phyloP scores from a whole-genome alignment of 768 basidiomycete genomes.

The Hemileccinum rubropunctum region DNA sequence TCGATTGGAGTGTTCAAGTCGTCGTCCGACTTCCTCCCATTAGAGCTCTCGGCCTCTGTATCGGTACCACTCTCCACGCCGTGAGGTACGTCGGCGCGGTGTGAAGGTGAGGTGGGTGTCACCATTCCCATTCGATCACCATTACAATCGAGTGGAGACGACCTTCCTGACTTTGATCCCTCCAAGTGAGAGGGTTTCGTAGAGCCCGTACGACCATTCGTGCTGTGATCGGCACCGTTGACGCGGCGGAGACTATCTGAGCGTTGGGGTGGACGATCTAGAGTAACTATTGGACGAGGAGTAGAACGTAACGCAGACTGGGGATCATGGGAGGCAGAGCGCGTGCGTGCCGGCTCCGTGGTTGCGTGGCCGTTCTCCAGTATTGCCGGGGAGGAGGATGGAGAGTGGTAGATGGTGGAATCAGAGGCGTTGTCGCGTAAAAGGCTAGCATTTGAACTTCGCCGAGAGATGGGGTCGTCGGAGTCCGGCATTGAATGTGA shows the following conservation, averaged over 20 bases:
- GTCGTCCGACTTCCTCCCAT: constrained; percentile 32
- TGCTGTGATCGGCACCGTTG: constrained; percentile 9
- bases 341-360: constrained; percentile 41
- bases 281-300: constrained; percentile 29
- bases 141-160: constrained; percentile 21
- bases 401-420: constrained; percentile 32
- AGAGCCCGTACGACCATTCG: constrained; percentile 8
- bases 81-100: constrained; percentile 67
- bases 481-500: background rate
- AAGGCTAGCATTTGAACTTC: constrained; percentile 24
- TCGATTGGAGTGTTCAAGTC: constrained; percentile 18
- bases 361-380: constrained; percentile 33
- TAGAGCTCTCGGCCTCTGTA: constrained; percentile 56
- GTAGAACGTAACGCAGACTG: constrained; percentile 13
- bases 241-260: constrained; percentile 26
- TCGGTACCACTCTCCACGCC: constrained; percentile 74
- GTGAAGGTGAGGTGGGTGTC: constrained; percentile 56
- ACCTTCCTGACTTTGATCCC: constrained; percentile 13
- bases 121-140: constrained; percentile 19
- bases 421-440: constrained; percentile 27
- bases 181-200: constrained; percentile 16
- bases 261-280: constrained; percentile 36
- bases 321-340: constrained; percentile 35
- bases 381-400: constrained; percentile 39
- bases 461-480: constrained; percentile 16